These are phyloP conservation scores for Tagetes patula DNA, from an alignment of 129 eudicot genomes.

Conservation along the genomic window DNA sequence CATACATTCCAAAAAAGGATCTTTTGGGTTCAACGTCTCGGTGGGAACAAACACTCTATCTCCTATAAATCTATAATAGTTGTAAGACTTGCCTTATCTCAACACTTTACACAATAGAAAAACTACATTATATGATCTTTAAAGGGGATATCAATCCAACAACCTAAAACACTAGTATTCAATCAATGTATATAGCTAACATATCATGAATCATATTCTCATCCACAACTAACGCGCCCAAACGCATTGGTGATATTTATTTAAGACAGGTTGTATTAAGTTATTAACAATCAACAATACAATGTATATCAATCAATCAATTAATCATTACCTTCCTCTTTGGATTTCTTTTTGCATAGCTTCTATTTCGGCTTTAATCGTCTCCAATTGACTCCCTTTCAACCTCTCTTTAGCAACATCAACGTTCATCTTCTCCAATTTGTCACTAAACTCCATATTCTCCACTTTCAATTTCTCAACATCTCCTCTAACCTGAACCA, in stretches of 20 bases:
- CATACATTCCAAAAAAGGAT: too few relatives aligned
- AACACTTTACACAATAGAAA: neutral
- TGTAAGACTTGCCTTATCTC: too few relatives aligned
- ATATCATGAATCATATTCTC: too few relatives aligned
- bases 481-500: conserved; percentile 55
- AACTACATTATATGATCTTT: neutral
- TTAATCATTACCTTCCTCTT: conserved; percentile 58
- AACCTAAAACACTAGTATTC: neutral
- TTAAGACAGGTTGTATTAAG: too few relatives aligned
- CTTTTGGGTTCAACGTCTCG: too few relatives aligned
- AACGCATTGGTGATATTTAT: too few relatives aligned
- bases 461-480: conserved; percentile 49
- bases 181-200: neutral
- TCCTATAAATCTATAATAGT: too few relatives aligned
- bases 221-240: too few relatives aligned
- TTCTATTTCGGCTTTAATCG: conserved; percentile 50
- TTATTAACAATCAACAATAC: too few relatives aligned
- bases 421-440: conserved; percentile 34
- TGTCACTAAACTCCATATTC: conserved; percentile 47
- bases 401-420: conserved; percentile 34
- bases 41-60: too few relatives aligned
- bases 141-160: neutral
- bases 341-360: conserved; percentile 52
- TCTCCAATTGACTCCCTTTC: conserved; percentile 34
- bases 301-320: too few relatives aligned